These are phyloP conservation scores for Baeospora myosura DNA, from an alignment of 1,284 basidiomycete genomes.

Conservation along the genomic window DNA sequence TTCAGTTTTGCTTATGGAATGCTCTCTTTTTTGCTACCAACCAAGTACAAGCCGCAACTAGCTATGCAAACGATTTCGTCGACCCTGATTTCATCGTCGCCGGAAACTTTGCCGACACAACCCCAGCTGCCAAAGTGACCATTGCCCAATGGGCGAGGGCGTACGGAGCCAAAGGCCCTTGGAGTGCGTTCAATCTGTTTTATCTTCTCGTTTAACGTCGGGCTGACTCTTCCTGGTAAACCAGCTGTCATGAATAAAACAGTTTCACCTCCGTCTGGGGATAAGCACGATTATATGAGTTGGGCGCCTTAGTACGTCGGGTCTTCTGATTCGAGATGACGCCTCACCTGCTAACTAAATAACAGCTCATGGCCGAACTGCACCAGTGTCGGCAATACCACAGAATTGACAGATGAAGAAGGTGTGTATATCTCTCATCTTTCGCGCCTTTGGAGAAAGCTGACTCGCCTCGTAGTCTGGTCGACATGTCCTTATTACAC, in stretches of 20 bases:
- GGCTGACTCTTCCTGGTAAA: conserved; percentile 1
- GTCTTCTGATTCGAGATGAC: neutral
- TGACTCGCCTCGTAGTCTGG: conserved; percentile 38
- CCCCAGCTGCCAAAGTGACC: conserved; percentile 33
- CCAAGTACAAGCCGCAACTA: conserved; percentile 21
- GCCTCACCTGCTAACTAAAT: neutral
- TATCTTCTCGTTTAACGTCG: conserved; percentile 1
- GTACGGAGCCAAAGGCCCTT: conserved; percentile 40
- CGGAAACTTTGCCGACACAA: conserved; percentile 31
- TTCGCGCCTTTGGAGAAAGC: too few species aligned
- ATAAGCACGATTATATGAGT: conserved; percentile 46
- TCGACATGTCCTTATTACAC: conserved; percentile 47
- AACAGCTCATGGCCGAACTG: conserved; percentile 8
- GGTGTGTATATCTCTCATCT: conserved; percentile 30
- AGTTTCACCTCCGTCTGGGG: conserved; percentile 32
- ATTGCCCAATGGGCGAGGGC: conserved; percentile 38
- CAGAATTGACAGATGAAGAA: conserved; percentile 31
- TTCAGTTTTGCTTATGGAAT: neutral
- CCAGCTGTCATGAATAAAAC: conserved; percentile 34
- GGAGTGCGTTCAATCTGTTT: conserved; percentile 34
- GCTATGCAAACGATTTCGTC: conserved; percentile 50
- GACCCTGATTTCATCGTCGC: conserved; percentile 41
- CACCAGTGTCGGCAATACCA: conserved; percentile 6
- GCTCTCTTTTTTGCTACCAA: neutral
- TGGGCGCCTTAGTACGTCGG: conserved; percentile 46